phyloP scores from a whole-genome alignment of 2,329 filamentous ascomycete genomes.

The Clathrospora elynae region DNA sequence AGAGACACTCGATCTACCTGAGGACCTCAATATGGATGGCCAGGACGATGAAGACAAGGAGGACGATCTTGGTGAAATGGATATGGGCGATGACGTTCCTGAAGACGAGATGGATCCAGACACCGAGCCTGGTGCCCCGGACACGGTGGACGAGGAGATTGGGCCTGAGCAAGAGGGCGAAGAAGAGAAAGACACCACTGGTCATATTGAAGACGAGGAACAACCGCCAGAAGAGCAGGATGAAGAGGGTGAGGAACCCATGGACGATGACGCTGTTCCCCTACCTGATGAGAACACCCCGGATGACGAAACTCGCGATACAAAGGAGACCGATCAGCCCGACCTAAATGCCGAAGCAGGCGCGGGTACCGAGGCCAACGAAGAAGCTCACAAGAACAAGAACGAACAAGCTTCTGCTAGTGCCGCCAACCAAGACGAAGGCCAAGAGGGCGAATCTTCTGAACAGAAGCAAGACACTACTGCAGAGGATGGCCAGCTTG shows the following conservation, averaged over 20 bases:
- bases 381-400: conserved; percentile 58
- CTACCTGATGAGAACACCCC: conserved; percentile 59
- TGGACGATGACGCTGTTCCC: conserved; percentile 46
- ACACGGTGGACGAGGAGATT: conserved; percentile 42
- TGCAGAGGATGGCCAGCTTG: conserved; percentile 64
- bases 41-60: conserved; percentile 64
- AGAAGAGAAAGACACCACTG: conserved; percentile 44
- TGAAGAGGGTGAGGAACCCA: conserved; percentile 56
- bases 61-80: conserved; percentile 44
- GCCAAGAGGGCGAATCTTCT: conserved; percentile 67
- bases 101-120: conserved; percentile 43
- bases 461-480: conserved; percentile 67
- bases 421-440: conserved; percentile 67
- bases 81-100: conserved; percentile 44
- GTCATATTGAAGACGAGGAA: conserved; percentile 46
- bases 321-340: conserved; percentile 57
- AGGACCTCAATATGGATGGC: conserved; percentile 83
- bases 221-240: conserved; percentile 54
- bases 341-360: conserved; percentile 64
- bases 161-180: conserved; percentile 42
- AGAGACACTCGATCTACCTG: conserved; percentile 80
- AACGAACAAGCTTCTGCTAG: conserved; percentile 63
- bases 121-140: conserved; percentile 37
- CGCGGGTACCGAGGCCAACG: conserved; percentile 68
- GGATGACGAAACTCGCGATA: conserved; percentile 52